Conservation (phyloP, 257 asterid genomes). For the Striga asiatica region DNA sequence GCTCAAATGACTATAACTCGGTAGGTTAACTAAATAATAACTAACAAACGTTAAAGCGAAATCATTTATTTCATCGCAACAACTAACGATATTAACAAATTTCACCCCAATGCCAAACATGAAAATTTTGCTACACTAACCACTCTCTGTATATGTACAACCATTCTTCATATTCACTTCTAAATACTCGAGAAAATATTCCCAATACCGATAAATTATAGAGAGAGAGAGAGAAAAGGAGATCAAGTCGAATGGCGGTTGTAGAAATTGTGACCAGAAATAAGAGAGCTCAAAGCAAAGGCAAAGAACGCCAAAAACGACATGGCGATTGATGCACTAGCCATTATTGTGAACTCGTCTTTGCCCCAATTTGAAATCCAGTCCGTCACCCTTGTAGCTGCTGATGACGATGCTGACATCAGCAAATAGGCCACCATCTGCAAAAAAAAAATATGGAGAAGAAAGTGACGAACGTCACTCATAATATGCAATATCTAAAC, state of each 20-base stretch:
- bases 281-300: slow-evolving; percentile 57
- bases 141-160: not conserved
- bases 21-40: too few species aligned
- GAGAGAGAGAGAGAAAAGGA: not conserved
- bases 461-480: too few species aligned
- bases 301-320: slow-evolving; percentile 69
- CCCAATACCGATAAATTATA: not conserved
- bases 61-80: too few species aligned
- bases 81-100: not conserved
- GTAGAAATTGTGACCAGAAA: slow-evolving; percentile 63
- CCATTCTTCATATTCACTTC: not conserved
- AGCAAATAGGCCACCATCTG: slow-evolving; percentile 80
- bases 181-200: not conserved
- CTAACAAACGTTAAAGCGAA: too few species aligned
- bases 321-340: slow-evolving; percentile 61
- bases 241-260: slow-evolving; percentile 18
- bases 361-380: slow-evolving; percentile 84
- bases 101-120: not conserved
- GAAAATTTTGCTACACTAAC: not conserved
- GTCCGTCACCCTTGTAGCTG: slow-evolving; percentile 76
- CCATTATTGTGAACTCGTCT: slow-evolving; percentile 71
- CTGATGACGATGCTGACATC: slow-evolving; percentile 77
- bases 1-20: too few species aligned
- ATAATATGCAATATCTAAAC: too few species aligned
- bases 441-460: not conserved